Evolutionary conservation across 345 rosid species (phyloP), one percentile per base, ranked within the genome.

Genomic region (Anacardium occidentale): DNA sequence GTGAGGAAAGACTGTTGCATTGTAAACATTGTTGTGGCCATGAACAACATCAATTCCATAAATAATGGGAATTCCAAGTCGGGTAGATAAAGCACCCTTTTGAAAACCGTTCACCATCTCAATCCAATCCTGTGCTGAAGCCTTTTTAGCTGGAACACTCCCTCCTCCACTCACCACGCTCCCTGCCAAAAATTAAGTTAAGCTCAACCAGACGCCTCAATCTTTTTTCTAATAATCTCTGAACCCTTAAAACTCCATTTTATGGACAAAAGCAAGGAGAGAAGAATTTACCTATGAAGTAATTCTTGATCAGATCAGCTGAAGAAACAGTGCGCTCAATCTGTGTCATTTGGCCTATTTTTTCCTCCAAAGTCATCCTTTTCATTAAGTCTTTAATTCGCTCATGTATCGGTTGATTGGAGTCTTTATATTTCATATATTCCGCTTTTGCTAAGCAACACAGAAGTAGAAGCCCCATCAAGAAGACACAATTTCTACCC

Each of bases 21-120:
- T 87, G 72, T 89, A 90, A 42, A 91, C 88, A 77, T 80, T 86
- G 79, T 77, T 89, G 77, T 91, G 87, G 10, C 97, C 96, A 73
- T 94, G 97, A 78, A 94, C 94, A 20, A 89, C 92, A 81, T 94
- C 98, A 60, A 94, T 82, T 51, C 94, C 89, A 72, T 94, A 91
- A n/a, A 94, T 85, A 85, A 89, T 32, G 4, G 97, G 98, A 81
- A 94, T 89, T 20, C 93, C 93, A 3, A 94, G 92, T 25, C 97
- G 79, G 4, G 89, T 89, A 2, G 93, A 84, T 26, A 91, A 81
- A 18, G 91, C 67, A 8, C 85, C 80, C 18, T 75, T 83, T 57
- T 94, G 93, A 61, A 85, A 78, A 0, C 74, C 77, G 74, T 90
- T 90, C 4, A 90, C 59, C 77, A 77, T 51, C 11, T 64, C 0